A percentile compares a stretch with the other conserved stretches of the same genome.
These are phyloP conservation scores for Lichtheimia ornata DNA, from an alignment of 371 early-diverging fungal genomes.

Conservation along the genomic window DNA sequence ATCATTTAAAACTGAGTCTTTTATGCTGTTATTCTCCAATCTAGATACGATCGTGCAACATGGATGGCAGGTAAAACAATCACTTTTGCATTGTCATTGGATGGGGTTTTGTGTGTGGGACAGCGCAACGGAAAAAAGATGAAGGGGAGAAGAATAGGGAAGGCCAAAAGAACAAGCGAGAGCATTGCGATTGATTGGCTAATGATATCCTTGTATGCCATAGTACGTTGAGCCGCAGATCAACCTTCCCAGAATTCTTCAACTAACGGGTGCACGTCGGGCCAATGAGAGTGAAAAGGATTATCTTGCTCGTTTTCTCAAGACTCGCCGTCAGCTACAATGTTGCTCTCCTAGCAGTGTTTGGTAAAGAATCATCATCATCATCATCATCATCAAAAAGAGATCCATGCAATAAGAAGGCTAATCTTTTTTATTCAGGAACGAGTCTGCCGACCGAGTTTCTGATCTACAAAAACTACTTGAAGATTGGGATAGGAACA, in stretches of 20 bases:
- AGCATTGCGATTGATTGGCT: not conserved
- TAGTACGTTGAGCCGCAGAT: conserved; percentile 48
- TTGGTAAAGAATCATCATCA: conserved; percentile 34
- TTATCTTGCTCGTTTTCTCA: conserved; percentile 43
- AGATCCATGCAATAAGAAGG: too few relatives aligned
- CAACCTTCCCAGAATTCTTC: conserved; percentile 43
- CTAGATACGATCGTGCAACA: conserved; percentile 56
- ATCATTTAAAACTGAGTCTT: too few relatives aligned
- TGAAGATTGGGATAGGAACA: conserved; percentile 30
- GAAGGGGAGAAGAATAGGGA: not conserved
- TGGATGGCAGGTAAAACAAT: conserved; percentile 46
- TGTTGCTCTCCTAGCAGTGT: conserved; percentile 49
- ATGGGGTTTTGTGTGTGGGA: not conserved
- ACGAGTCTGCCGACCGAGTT: conserved; percentile 45
- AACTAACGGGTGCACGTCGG: conserved; percentile 38
- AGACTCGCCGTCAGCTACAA: conserved; percentile 42
- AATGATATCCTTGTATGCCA: conserved; percentile 7
- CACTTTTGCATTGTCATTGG: not conserved
- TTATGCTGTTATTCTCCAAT: not conserved
- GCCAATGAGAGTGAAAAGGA: conserved; percentile 29
- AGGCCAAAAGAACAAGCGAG: too few relatives aligned
- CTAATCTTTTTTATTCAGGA: conserved; percentile 14
- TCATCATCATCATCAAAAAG: too few relatives aligned
- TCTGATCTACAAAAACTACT: conserved; percentile 40
- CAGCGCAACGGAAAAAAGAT: not conserved